Base-by-base conservation (phyloP, 163 green algal species). In the Chloromonas sp. region DNA sequence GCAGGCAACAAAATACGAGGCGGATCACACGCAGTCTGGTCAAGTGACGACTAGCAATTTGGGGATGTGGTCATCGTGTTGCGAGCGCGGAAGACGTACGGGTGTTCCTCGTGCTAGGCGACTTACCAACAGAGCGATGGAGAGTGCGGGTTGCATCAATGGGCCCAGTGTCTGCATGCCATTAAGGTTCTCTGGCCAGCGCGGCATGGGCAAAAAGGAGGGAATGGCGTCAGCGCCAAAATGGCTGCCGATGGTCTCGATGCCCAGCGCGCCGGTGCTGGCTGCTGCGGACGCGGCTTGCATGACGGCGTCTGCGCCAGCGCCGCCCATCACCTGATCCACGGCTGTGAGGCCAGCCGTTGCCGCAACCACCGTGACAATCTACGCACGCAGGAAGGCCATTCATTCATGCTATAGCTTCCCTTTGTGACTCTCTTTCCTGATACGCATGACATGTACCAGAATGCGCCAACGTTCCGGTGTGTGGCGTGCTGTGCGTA, bases 201-300 rank as follows among this genome's bases (percentile, higher is more conserved):
- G 71, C 1, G 85, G 71, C 58, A 71, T 60, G 36, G 86, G 86
- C 83, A 89, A 80, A 14, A 61, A 84, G 1, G 60, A 61, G 58
- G 85, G 85, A 58, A 88, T 88, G 82, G 85, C 85, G 13, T 82
- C 83, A 0, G 71, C 61, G 0, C 86, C 86, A n/a, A 89, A 89
- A 61, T 89, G 86, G 0, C 61, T 77, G 0, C 86, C 86, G 15
- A 89, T 89, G 70, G 86, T 89, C 83, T 89, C 86, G n/a, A 89
- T 86, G 8, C 85, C 85, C 11, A 83, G 66, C 0, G 85, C 13
- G 14, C 59, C 2, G 66, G 66, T 74, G 5, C 5, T 11, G 66
- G 66, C 66, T 11, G 66, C 66, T 11, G 66, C 66, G 66, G 66
- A 15, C 5, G 66, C 66, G 66, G 66, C 11, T 5, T 5, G 5